Percentiles rank a stretch among this genome's conserved stretches.
phyloP scores from a whole-genome alignment of 1,284 basidiomycete genomes.

The Kwoniella shivajii region DNA sequence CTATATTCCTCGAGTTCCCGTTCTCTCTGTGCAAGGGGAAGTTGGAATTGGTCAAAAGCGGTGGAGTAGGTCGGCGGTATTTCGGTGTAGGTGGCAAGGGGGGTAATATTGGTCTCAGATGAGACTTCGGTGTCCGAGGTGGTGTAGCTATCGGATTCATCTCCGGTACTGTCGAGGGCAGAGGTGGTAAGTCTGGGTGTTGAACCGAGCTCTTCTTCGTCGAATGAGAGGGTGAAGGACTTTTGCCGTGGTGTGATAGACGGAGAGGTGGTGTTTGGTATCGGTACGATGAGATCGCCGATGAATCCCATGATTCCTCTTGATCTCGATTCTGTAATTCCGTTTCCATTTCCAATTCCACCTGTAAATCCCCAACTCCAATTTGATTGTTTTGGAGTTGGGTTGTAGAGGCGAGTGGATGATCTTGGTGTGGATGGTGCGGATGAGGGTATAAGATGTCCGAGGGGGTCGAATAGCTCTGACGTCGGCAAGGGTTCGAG shows the following conservation, averaged over 20 bases:
- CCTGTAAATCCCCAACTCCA: constrained; percentile 1
- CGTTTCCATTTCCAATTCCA: constrained; percentile 6
- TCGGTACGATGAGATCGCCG: constrained; percentile 25
- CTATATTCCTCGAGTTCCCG: constrained; percentile 5
- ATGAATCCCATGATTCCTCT: constrained; percentile 21
- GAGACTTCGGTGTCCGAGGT: constrained; percentile 7
- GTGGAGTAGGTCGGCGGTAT: constrained; percentile 6
- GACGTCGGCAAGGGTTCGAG: constrained; percentile 27
- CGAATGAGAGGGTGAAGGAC: background rate
- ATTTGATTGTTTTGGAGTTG: background rate
- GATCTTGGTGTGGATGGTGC: background rate
- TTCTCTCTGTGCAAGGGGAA: constrained; percentile 1
- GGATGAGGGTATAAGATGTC: constrained; percentile 19
- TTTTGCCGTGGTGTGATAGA: background rate
- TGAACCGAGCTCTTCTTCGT: background rate
- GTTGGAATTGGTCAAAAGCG: background rate
- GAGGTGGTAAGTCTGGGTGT: constrained; percentile 1
- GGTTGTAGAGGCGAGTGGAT: background rate
- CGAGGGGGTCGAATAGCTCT: constrained; percentile 27
- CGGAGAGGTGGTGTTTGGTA: constrained; percentile 8
- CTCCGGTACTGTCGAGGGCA: background rate
- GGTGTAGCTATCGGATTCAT: constrained; percentile 2
- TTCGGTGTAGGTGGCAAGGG: constrained; percentile 6
- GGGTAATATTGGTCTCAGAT: constrained; percentile 4
- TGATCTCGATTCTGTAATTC: background rate